Evolutionary conservation across 78 protist species (phyloP), one percentile per base, ranked within the genome.

Genomic region (Emiliania huxleyi): DNA sequence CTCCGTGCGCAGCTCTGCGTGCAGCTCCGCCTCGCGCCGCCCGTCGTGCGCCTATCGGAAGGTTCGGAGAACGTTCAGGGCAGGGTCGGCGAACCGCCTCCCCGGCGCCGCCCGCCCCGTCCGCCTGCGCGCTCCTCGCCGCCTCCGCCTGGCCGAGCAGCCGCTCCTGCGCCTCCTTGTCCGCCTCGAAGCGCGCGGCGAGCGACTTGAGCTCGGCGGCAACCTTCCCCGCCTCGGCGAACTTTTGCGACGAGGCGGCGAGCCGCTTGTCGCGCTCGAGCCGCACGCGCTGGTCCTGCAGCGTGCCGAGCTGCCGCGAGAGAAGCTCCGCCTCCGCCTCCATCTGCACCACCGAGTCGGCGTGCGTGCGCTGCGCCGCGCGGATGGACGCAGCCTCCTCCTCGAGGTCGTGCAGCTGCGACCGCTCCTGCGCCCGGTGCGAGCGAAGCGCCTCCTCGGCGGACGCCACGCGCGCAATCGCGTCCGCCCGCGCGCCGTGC

Each of bases 191-290:
- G 29, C 12, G 3, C 37, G 33, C 75, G 33, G 44, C 44, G 44
- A n/a, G 49, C 38, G 89, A 37, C 89, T 81, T 81, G n/a, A 29
- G 49, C 56, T 81, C 56, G 3, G 89, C 46, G 19, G 89, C 26
- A 29, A 81, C 1, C 18, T 40, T n/a, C 23, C 56, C 89, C 42
- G 89, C 89, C 38, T 81, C 89, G 38, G 89, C 89, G 38, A 81
- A 81, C 89, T 81, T 81, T 29, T 81, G 89, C 56, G 89, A 18
- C 8, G 89, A 40, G 38, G 55, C 89, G 42, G 56, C 89, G 56
- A 81, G 89, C 29, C 23, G 1, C 89, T 81, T 81, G 38, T 81
- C 89, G 21, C 35, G 55, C 56, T 81, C 89, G 11, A 81, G 89
- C 21, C 89, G 48, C 85, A 77, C 85, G 0, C 29, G 46, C 35